phyloP scores from a whole-genome alignment of 2,329 filamentous ascomycete species.

The Hypoxylon sp. region DNA sequence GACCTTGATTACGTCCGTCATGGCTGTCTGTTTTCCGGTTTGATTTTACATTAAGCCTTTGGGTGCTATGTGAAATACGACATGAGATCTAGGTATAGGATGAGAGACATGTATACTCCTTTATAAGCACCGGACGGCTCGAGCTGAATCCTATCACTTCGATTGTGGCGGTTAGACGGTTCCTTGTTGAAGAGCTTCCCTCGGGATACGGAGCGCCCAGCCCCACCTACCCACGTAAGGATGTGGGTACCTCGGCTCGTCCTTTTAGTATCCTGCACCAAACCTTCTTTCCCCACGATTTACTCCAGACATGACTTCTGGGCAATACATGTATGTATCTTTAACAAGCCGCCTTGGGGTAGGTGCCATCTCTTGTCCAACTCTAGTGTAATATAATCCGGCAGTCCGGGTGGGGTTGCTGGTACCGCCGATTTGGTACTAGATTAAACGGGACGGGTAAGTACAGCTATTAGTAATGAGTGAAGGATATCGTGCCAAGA shows the following conservation, averaged over 20 bases:
- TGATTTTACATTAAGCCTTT: background rate
- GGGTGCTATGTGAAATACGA: background rate
- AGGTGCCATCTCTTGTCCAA: background rate
- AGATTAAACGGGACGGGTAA: background rate
- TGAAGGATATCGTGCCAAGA: constrained; percentile 11
- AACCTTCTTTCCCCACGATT: constrained; percentile 31
- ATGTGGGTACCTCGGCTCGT: constrained; percentile 29
- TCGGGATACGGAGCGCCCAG: background rate
- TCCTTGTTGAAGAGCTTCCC: background rate
- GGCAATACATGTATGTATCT: background rate
- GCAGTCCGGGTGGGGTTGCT: background rate
- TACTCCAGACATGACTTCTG: constrained; percentile 23
- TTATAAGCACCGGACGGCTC: background rate
- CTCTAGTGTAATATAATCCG: background rate
- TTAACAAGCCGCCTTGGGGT: background rate
- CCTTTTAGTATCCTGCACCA: background rate
- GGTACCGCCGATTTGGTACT: background rate
- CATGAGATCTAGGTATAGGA: background rate
- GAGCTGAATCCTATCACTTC: background rate
- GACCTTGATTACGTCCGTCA: constrained; percentile 65
- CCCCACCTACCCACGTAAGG: constrained; percentile 2
- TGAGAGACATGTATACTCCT: background rate
- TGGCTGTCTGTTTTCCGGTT: constrained; percentile 40
- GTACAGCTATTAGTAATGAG: constrained; percentile 7
- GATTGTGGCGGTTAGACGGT: background rate